phyloP scores from a whole-genome alignment of 768 basidiomycete genomes.

The Lentinus brumalis region DNA sequence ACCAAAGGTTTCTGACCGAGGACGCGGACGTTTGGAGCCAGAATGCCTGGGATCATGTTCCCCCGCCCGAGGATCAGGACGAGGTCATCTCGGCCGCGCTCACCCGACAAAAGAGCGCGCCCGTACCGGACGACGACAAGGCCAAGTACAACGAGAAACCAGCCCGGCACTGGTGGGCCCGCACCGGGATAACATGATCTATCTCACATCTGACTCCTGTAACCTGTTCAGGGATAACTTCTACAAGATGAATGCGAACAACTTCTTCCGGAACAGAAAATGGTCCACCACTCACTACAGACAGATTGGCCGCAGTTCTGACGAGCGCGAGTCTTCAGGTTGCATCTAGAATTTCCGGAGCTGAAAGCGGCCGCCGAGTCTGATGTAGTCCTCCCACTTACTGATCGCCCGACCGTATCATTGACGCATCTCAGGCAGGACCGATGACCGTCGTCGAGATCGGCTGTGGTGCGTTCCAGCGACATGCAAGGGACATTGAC shows the following conservation, averaged over 20 bases:
- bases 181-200: not conserved
- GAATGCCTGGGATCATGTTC: conserved; percentile 92
- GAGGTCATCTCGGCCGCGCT: conserved; percentile 73
- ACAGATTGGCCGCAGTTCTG: not conserved
- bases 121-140: conserved; percentile 76
- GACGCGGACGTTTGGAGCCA: conserved; percentile 80
- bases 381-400: conserved; percentile 45
- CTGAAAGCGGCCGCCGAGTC: conserved; percentile 68
- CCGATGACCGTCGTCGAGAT: conserved; percentile 78
- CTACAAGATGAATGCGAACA: conserved; percentile 80
- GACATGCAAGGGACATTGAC: not conserved
- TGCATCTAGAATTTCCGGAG: conserved; percentile 94
- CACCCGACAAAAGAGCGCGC: conserved; percentile 65
- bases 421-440: conserved; percentile 60
- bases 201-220: not conserved
- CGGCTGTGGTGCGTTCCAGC: conserved; percentile 71
- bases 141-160: conserved; percentile 72
- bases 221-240: conserved; percentile 77
- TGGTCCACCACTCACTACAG: conserved; percentile 50
- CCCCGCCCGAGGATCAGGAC: conserved; percentile 78
- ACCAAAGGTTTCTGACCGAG: conserved; percentile 64
- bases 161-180: conserved; percentile 64
- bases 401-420: not conserved
- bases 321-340: conserved; percentile 45
- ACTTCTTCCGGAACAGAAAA: conserved; percentile 94